These are phyloP conservation scores for Elsinoe batatas DNA, from an alignment of 2,329 filamentous ascomycete genomes.

Conservation along the genomic window DNA sequence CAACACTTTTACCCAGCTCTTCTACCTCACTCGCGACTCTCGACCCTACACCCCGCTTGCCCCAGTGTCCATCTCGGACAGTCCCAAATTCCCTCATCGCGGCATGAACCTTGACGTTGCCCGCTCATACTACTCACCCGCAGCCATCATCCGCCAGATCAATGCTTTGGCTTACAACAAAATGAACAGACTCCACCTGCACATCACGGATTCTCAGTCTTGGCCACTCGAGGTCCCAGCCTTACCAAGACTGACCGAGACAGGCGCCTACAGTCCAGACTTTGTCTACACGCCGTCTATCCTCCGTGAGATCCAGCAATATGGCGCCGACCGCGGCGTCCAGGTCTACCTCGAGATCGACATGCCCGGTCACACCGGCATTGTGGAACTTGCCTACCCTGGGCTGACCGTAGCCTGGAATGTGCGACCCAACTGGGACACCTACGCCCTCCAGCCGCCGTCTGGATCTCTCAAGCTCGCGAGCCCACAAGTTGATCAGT, in stretches of 20 bases:
- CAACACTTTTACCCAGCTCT: constrained; percentile 69
- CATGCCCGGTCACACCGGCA: constrained; percentile 68
- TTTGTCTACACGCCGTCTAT: constrained; percentile 59
- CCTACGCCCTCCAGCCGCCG: constrained; percentile 46
- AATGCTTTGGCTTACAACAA: constrained; percentile 71
- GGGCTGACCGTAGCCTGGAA: constrained; percentile 60
- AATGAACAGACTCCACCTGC: constrained; percentile 71
- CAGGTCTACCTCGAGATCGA: constrained; percentile 69
- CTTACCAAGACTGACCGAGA: constrained; percentile 58
- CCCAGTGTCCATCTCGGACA: constrained; percentile 62
- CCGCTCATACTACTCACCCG: constrained; percentile 58
- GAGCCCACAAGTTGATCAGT: constrained; percentile 56
- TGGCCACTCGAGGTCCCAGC: constrained; percentile 76
- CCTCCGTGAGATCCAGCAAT: constrained; percentile 57
- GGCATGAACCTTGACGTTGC: constrained; percentile 72
- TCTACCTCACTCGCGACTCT: constrained; percentile 57
- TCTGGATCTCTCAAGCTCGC: constrained; percentile 65
- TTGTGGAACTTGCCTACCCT: constrained; percentile 56
- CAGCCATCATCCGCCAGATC: constrained; percentile 63
- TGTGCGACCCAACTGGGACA: constrained; percentile 43
- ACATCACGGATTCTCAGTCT: constrained; percentile 73
- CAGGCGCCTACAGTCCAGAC: constrained; percentile 61
- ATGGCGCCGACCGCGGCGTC: constrained; percentile 59
- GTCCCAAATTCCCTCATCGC: constrained; percentile 64
- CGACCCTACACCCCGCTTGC: constrained; percentile 57